Base-by-base conservation (phyloP, 345 rosid genomes). In the Camelina sativa region DNA sequence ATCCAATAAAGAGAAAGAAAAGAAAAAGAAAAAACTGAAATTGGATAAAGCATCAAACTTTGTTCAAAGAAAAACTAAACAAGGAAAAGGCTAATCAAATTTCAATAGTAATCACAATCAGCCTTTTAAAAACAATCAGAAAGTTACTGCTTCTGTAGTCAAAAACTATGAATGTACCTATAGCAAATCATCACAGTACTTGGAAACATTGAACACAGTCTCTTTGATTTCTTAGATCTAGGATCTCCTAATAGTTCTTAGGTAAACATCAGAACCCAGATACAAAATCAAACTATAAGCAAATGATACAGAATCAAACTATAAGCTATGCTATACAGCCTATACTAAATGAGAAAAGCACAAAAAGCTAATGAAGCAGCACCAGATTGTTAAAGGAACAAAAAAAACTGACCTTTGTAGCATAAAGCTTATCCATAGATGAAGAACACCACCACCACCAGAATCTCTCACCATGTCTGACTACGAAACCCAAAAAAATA, bases 321-420 rank as follows among this genome's bases (percentile, higher is more conserved):
- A 47, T 12, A 59, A 61, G 53, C 43, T 17, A 53, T 12, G 30
- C 38, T 11, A 17, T 6, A n/a, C n/a, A n/a, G n/a, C n/a, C n/a
- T n/a, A 17, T 4, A 19, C 4, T 11, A 20, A 60, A 16, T 67
- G 62, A 50, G 28, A 51, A 6, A 43, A 11, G 28, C 41, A 38
- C 40, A 43, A 17, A 17, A 30, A 30, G 1, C n/a, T n/a, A n/a
- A n/a, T 34, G 22, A 35, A 48, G 66, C 63, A 37, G 10, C 43
- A 68, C 2, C 9, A 65, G 54, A 10, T 41, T 30, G 53, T 11
- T 17, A 52, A 19, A 32, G 32, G 32, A 25, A 43, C 19, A 75
- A 23, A 25, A 25, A 46, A n/a, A 56, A 16, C 47, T 60, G 34
- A 83, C 88, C 86, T 83, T 63, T 76, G 25, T 43, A 19, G 53